Conservation (phyloP, 768 basidiomycete species). For the Boletus speciosus region DNA sequence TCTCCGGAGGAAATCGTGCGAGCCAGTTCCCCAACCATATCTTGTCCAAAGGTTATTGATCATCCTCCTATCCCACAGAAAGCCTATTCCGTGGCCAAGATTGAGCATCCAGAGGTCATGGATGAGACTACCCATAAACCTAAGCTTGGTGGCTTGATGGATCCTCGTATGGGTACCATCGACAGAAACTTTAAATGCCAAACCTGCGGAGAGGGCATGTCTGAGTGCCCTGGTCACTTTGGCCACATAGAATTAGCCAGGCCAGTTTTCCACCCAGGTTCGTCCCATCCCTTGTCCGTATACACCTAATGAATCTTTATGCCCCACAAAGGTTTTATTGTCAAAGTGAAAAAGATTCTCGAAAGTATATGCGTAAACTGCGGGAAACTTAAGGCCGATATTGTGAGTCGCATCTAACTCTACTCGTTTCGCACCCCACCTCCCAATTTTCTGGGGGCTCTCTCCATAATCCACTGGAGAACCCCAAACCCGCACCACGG, state of each 20-base stretch:
- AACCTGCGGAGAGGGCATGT: slow-evolving; percentile 99
- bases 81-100: slow-evolving; percentile 97
- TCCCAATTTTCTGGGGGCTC: slow-evolving; percentile 99
- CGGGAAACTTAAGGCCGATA: slow-evolving; percentile 95
- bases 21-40: background rate
- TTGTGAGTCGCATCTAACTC: slow-evolving; percentile 84
- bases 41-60: slow-evolving; percentile 7
- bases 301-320: background rate
- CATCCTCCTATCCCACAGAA: slow-evolving; percentile 54
- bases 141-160: slow-evolving; percentile 93
- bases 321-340: slow-evolving; percentile 70
- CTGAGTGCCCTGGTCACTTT: slow-evolving; percentile 98
- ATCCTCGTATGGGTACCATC: slow-evolving; percentile 97
- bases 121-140: slow-evolving; percentile 89
- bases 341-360: slow-evolving; percentile 99
- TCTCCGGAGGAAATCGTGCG: slow-evolving; percentile 96
- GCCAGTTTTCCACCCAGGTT: slow-evolving; percentile 97
- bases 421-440: slow-evolving; percentile 91
- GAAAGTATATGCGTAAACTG: slow-evolving; percentile 99
- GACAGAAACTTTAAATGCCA: slow-evolving; percentile 99
- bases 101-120: slow-evolving; percentile 98
- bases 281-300: slow-evolving; percentile 27
- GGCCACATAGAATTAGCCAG: slow-evolving; percentile 96
- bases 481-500: slow-evolving; percentile 91
- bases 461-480: slow-evolving; percentile 84